Conservation (phyloP, 75 land plant genomes). For the Pinus taeda region DNA sequence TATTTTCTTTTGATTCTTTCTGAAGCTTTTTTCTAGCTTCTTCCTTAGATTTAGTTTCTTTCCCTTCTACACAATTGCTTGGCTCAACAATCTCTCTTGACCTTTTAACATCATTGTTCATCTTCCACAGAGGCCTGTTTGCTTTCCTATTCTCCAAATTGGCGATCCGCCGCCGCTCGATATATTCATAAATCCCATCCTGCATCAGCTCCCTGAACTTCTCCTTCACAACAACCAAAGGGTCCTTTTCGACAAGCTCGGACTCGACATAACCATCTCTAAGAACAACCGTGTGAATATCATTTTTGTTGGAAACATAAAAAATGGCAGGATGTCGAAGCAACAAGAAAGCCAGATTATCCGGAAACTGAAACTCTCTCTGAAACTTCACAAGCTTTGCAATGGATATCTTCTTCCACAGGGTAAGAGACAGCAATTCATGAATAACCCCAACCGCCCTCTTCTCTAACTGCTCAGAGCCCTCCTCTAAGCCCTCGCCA, state of each 20-base stretch:
- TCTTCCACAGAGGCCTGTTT: constrained; percentile 11
- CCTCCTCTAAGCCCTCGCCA: constrained; percentile 20
- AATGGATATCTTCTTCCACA: constrained; percentile 72
- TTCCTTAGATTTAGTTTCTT: no score
- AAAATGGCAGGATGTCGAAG: constrained; percentile 71
- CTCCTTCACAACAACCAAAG: constrained; percentile 67
- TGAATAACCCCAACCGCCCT: constrained; percentile 68
- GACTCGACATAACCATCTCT: constrained; percentile 65
- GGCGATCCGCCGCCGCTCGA: constrained; percentile 23
- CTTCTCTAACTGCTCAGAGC: constrained; percentile 46
- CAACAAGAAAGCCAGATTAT: constrained; percentile 43
- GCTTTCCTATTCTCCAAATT: constrained; percentile 52
- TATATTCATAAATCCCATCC: constrained; percentile 65
- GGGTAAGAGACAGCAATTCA: constrained; percentile 65
- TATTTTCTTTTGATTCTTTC: no score
- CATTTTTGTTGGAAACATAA: constrained; percentile 71
- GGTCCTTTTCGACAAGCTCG: constrained; percentile 63
- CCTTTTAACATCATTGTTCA: constrained; percentile 2
- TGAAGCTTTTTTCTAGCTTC: no score
- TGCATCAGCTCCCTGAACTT: constrained; percentile 75
- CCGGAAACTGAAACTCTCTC: constrained; percentile 64
- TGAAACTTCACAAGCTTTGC: constrained; percentile 53
- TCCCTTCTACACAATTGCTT: no score
- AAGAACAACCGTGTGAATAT: constrained; percentile 63
- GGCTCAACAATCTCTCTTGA: not conserved